A percentile compares a stretch with the other conserved stretches of the same genome.
Conservation (phyloP, 495 filamentous ascomycete species). For the Ascodesmis nigricans region DNA sequence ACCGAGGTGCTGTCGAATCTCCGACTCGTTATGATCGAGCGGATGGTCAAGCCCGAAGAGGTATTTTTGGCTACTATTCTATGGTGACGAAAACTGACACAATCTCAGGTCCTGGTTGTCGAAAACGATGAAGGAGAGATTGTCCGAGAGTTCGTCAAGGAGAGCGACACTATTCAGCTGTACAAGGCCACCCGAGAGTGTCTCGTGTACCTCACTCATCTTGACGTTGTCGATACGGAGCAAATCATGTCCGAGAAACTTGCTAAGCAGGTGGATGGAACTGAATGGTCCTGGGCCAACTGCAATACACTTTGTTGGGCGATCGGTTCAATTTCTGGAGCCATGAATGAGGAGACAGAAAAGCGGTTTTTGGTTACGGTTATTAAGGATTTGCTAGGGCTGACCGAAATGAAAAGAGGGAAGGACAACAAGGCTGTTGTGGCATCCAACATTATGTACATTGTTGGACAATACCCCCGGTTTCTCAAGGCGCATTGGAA, state of each 20-base stretch:
- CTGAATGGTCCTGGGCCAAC: slow-evolving; percentile 97
- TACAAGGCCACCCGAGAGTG: slow-evolving; percentile 98
- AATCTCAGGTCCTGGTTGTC: slow-evolving; percentile 60
- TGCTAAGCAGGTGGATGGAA: slow-evolving; percentile 74
- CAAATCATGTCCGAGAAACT: slow-evolving; percentile 98
- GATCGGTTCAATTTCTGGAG: slow-evolving; percentile 92
- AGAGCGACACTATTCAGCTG: slow-evolving; percentile 94
- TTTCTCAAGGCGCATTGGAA: slow-evolving; percentile 99
- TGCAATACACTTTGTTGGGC: slow-evolving; percentile 99
- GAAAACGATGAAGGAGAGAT: slow-evolving; percentile 99
- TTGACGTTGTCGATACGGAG: slow-evolving; percentile 94
- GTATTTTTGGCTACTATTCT: slow-evolving; percentile 9
- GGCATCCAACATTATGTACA: slow-evolving; percentile 99
- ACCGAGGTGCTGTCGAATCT: slow-evolving; percentile 80
- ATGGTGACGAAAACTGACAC: slow-evolving; percentile 2
- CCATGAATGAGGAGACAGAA: slow-evolving; percentile 98
- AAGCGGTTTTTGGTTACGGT: slow-evolving; percentile 96
- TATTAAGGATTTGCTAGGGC: slow-evolving; percentile 92
- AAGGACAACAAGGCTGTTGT: slow-evolving; percentile 99
- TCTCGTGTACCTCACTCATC: slow-evolving; percentile 88
- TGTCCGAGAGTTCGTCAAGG: slow-evolving; percentile 95
- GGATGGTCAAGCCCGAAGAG: slow-evolving; percentile 96
- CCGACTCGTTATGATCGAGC: slow-evolving; percentile 96
- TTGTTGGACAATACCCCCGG: slow-evolving; percentile 93
- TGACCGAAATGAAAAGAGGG: slow-evolving; percentile 96